These are phyloP conservation scores for Bryopsis sp. DNA, from an alignment of 139 green algal genomes.

Conservation along the genomic window DNA sequence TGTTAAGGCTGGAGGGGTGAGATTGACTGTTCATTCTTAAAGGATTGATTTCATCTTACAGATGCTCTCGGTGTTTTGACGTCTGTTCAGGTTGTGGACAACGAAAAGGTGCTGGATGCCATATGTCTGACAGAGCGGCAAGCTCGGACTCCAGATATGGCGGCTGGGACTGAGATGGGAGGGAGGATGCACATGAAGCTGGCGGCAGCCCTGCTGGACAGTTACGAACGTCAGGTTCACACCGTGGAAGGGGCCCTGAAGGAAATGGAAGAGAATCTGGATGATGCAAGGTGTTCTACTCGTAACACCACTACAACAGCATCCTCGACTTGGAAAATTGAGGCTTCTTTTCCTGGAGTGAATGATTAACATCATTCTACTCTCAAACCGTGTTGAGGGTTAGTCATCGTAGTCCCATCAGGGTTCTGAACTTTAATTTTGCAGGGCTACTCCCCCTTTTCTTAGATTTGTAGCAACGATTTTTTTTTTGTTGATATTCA, in stretches of 20 bases:
- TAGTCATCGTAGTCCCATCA: too few species aligned
- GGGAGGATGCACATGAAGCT: constrained; percentile 23
- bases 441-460: too few species aligned
- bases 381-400: too few species aligned
- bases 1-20: too few species aligned
- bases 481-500: constrained; percentile 14
- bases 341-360: constrained; percentile 1
- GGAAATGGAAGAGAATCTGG: constrained; percentile 38
- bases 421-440: too few species aligned
- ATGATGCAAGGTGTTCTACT: constrained; percentile 28
- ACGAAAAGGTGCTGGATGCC: constrained; percentile 28
- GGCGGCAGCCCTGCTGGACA: constrained; percentile 31
- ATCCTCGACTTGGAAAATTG: not conserved
- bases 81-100: constrained; percentile 29
- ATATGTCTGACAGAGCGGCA: constrained; percentile 31
- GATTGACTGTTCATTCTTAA: constrained; percentile 7
- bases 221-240: constrained; percentile 30
- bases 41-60: not conserved
- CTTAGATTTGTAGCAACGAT: constrained; percentile 10
- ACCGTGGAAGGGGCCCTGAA: constrained; percentile 33
- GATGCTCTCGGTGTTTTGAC: not conserved
- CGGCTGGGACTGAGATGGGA: not conserved
- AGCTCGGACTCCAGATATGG: constrained; percentile 12
- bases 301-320: not conserved
- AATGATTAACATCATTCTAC: too few species aligned